phyloP scores from a whole-genome alignment of 2,329 filamentous ascomycete genomes.

The Hawksworthiomyces lignivorus region DNA sequence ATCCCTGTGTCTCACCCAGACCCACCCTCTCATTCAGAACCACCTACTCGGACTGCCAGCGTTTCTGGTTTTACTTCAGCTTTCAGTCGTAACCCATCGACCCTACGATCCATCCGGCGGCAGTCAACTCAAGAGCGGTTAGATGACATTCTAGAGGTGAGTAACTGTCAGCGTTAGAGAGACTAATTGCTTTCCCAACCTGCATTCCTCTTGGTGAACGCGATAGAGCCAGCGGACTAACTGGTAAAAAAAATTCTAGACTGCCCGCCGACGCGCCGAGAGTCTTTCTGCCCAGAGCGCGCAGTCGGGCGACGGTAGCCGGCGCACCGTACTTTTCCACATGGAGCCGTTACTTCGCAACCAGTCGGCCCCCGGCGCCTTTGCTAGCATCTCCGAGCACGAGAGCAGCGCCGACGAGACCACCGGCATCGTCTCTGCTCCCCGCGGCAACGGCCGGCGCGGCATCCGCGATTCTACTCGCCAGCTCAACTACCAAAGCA shows the following conservation, averaged over 20 bases:
- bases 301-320: background rate
- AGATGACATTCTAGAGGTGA: constrained; percentile 26
- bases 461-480: constrained; percentile 14
- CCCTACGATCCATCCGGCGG: constrained; percentile 13
- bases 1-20: background rate
- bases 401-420: constrained; percentile 14
- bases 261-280: constrained; percentile 23
- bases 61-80: too few relatives aligned
- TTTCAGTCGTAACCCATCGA: constrained; percentile 2
- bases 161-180: constrained; percentile 3
- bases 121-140: constrained; percentile 25
- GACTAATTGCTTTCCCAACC: too few relatives aligned
- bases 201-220: too few relatives aligned
- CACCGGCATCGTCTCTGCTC: constrained; percentile 14
- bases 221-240: too few relatives aligned
- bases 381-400: constrained; percentile 14
- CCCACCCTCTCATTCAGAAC: background rate
- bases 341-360: constrained; percentile 15
- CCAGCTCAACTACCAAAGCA: constrained; percentile 19
- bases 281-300: constrained; percentile 6
- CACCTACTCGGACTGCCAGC: too few relatives aligned
- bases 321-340: constrained; percentile 1
- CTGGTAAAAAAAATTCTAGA: too few relatives aligned
- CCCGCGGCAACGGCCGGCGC: constrained; percentile 8
- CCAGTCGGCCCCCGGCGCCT: constrained; percentile 12